Conservation (phyloP, 2,329 filamentous ascomycete species). For the Claviceps paspali region DNA sequence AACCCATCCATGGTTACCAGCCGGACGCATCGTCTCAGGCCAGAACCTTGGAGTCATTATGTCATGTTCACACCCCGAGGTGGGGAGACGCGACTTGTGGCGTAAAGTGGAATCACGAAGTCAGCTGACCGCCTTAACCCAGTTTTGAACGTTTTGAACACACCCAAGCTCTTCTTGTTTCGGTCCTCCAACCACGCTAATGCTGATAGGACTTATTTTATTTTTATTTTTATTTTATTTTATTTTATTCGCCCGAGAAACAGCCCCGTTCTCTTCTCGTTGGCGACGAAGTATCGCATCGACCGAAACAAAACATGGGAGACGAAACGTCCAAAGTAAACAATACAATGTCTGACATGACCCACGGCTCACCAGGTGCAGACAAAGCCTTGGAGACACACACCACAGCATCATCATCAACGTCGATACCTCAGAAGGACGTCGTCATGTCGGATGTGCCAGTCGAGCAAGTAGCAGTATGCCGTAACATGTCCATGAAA, state of each 20-base stretch:
- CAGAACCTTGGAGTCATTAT: too few relatives aligned
- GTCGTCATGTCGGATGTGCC: constrained; percentile 28
- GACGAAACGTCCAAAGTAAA: constrained; percentile 14
- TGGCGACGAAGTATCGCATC: neutral
- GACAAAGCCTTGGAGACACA: constrained; percentile 10
- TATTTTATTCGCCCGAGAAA: too few relatives aligned
- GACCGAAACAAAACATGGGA: constrained; percentile 13
- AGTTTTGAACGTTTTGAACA: neutral
- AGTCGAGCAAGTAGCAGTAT: constrained; percentile 25
- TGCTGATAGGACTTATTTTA: too few relatives aligned
- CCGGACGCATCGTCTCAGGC: constrained; percentile 4
- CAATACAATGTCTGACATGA: constrained; percentile 9
- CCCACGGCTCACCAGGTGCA: constrained; percentile 9
- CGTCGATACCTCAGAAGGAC: constrained; percentile 19
- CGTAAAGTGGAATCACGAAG: constrained; percentile 16
- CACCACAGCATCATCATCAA: constrained; percentile 6
- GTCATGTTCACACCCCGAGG: neutral
- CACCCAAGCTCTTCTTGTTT: too few relatives aligned
- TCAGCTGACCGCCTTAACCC: constrained; percentile 19
- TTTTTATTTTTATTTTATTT: too few relatives aligned
- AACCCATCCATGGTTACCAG: constrained; percentile 23
- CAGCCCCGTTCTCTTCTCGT: neutral
- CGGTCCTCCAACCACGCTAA: too few relatives aligned
- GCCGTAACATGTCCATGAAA: constrained; percentile 2
- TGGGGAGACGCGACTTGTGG: constrained; percentile 4